These are phyloP conservation scores for Solanum chilense DNA, from an alignment of 257 asterid genomes.

Conservation along the genomic window DNA sequence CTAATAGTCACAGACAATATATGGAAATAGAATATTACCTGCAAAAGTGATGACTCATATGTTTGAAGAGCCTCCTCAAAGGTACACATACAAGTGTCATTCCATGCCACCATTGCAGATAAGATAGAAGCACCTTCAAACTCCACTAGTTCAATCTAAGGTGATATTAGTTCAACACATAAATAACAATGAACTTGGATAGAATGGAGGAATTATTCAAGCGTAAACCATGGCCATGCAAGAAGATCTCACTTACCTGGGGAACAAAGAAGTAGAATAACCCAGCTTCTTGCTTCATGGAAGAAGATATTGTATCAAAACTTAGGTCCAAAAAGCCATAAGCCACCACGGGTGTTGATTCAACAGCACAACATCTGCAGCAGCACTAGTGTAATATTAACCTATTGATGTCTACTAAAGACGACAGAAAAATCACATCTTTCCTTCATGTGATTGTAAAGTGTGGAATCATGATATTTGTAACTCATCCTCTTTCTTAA, in stretches of 20 bases:
- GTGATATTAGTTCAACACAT: not conserved
- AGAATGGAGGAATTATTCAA: not conserved
- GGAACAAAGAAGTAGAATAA: conserved; percentile 66
- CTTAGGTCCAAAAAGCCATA: conserved; percentile 66
- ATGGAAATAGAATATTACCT: conserved; percentile 40
- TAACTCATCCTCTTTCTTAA: not conserved
- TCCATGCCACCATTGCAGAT: conserved; percentile 66
- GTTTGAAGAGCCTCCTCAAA: conserved; percentile 45
- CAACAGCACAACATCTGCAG: conserved; percentile 45
- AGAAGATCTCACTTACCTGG: conserved; percentile 33
- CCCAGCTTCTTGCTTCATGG: conserved; percentile 45
- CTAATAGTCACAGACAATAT: not conserved
- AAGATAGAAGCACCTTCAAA: conserved; percentile 52
- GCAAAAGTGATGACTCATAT: conserved; percentile 43
- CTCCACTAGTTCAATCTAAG: conserved; percentile 76
- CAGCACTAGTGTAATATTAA: not conserved
- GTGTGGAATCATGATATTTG: not conserved
- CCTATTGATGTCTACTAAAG: not conserved
- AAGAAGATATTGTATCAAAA: conserved; percentile 30
- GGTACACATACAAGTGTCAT: conserved; percentile 42
- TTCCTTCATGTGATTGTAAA: not conserved
- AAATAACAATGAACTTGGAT: not conserved
- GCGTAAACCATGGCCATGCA: not conserved
- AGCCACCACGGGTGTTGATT: conserved; percentile 56
- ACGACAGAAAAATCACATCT: not conserved